Conservation (phyloP, 441 rosid species). For the Raphanus hybrid region DNA sequence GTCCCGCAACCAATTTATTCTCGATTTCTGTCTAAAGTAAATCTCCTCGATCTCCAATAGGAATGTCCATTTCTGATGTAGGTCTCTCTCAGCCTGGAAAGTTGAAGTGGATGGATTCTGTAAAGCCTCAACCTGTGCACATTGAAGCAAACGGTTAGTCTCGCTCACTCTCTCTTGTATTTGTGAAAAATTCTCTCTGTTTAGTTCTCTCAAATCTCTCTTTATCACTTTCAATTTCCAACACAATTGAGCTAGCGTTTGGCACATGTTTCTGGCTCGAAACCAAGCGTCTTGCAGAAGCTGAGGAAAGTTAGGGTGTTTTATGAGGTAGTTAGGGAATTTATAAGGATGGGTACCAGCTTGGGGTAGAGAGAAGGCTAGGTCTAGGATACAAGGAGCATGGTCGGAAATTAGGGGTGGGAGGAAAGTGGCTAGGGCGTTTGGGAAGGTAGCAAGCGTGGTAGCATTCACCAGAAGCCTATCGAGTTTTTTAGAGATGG, state of each 20-base stretch:
- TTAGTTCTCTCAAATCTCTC: too few relatives aligned
- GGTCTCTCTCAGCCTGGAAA: background rate
- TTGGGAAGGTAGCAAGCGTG: background rate
- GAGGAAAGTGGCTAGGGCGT: background rate
- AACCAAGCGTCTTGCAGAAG: background rate
- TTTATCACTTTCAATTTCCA: background rate
- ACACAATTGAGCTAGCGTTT: background rate
- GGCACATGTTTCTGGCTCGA: background rate
- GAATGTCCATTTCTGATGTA: background rate
- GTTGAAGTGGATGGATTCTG: too few relatives aligned
- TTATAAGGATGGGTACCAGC: background rate
- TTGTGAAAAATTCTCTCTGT: background rate
- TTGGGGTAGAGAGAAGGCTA: background rate
- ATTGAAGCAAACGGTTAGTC: background rate
- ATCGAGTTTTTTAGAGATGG: background rate
- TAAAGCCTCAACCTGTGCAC: background rate
- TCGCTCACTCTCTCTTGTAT: background rate
- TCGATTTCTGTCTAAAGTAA: background rate
- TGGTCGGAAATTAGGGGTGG: background rate
- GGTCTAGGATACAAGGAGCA: background rate
- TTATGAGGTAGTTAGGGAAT: background rate
- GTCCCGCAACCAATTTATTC: background rate
- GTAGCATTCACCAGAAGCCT: background rate
- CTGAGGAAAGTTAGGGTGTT: background rate
- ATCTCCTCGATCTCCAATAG: background rate